Evolutionary conservation across 1,139 yeast genomes (phyloP).

Genomic region (Komagataea norvegica): DNA sequence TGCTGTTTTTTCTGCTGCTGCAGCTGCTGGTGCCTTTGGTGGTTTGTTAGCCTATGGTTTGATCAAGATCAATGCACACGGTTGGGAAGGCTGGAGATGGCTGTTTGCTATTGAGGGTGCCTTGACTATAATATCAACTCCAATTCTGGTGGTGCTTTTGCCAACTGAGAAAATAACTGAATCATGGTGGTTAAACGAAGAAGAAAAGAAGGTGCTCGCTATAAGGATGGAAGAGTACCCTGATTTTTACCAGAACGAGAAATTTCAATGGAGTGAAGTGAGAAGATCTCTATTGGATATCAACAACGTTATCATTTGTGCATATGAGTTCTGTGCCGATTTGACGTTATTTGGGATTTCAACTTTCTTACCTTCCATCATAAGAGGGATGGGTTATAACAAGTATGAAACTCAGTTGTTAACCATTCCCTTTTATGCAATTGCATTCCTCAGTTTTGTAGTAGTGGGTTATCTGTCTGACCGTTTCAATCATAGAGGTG

Average conservation of each 20-base stretch:
- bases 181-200: slow-evolving; percentile 41
- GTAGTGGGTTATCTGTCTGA: slow-evolving; percentile 40
- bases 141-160: slow-evolving; percentile 27
- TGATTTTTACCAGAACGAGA: slow-evolving; percentile 33
- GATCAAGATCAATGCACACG: slow-evolving; percentile 34
- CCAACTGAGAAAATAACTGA: slow-evolving; percentile 17
- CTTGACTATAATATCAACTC: slow-evolving; percentile 46
- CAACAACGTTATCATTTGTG: slow-evolving; percentile 36
- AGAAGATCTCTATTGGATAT: slow-evolving; percentile 36
- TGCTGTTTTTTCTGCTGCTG: slow-evolving; percentile 38
- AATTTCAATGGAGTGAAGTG: slow-evolving; percentile 40
- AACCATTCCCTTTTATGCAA: slow-evolving; percentile 45
- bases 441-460: slow-evolving; percentile 38
- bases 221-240: slow-evolving; percentile 38
- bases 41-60: slow-evolving; percentile 43
- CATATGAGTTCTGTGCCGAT: slow-evolving; percentile 45
- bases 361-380: slow-evolving; percentile 44
- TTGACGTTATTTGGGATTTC: slow-evolving; percentile 43
- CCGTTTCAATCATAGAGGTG: slow-evolving; percentile 31
- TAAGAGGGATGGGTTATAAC: slow-evolving; percentile 42
- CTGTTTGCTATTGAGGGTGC: slow-evolving; percentile 52
- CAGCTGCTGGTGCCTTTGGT: slow-evolving; percentile 43
- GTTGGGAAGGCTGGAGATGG: slow-evolving; percentile 35
- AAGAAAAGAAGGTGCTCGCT: slow-evolving; percentile 44
- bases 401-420: slow-evolving; percentile 42